These are phyloP conservation scores for Agrocybe praecox DNA, from an alignment of 768 basidiomycete genomes.

Conservation along the genomic window DNA sequence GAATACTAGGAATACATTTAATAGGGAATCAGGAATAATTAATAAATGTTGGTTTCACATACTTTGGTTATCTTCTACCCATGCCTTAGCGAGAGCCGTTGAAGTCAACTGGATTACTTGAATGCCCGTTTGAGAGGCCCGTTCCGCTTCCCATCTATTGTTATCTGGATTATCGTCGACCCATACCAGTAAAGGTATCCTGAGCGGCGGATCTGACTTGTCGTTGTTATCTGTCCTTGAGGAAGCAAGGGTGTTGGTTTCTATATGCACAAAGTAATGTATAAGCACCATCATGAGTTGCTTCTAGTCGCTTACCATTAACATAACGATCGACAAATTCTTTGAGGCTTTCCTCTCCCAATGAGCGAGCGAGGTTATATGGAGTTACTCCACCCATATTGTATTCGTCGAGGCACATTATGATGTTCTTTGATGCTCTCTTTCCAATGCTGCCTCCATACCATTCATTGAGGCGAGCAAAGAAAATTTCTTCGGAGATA, in stretches of 20 bases:
- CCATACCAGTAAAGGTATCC: constrained; percentile 26
- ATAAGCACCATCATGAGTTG: too few relatives aligned
- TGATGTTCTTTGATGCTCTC: not conserved
- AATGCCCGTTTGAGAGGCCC: constrained; percentile 21
- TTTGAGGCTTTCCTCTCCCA: constrained; percentile 14
- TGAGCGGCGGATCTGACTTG: not conserved
- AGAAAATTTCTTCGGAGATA: not conserved
- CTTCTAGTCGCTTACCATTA: too few relatives aligned
- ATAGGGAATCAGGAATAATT: too few relatives aligned
- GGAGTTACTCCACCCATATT: constrained; percentile 22
- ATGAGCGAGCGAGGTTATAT: constrained; percentile 15
- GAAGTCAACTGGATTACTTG: constrained; percentile 27
- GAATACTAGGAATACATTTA: constrained; percentile 15
- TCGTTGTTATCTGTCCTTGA: too few relatives aligned
- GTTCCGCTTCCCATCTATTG: constrained; percentile 8
- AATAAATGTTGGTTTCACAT: constrained; percentile 24
- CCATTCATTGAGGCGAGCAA: not conserved
- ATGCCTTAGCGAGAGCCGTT: constrained; percentile 23
- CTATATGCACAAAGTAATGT: not conserved
- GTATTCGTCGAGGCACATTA: constrained; percentile 6
- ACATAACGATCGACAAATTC: constrained; percentile 6
- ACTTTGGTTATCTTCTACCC: constrained; percentile 29
- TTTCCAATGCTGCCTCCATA: not conserved
- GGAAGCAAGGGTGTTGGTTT: too few relatives aligned
- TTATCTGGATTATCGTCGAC: constrained; percentile 25